A percentile compares a stretch with the other conserved stretches of the same genome.
Conservation (phyloP, 2,329 filamentous ascomycete species). For the Didymella segeticola region DNA sequence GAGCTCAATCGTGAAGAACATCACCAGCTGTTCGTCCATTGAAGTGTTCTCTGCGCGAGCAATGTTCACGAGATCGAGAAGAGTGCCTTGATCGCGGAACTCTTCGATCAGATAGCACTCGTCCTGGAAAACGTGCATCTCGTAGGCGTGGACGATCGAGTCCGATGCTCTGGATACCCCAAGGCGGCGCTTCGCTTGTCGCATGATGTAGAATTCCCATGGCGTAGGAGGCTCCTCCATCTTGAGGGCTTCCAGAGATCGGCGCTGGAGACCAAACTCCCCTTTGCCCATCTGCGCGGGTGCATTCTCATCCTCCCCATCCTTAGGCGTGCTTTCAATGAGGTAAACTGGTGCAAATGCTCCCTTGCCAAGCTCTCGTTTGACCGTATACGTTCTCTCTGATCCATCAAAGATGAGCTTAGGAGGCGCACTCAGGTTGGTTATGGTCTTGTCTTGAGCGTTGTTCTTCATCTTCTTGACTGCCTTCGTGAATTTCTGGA, state of each 20-base stretch:
- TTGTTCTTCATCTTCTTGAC: constrained; percentile 63
- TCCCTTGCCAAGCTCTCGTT: constrained; percentile 86
- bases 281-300: constrained; percentile 68
- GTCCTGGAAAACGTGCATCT: constrained; percentile 89
- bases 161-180: constrained; percentile 73
- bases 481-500: constrained; percentile 80
- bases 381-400: constrained; percentile 74
- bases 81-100: constrained; percentile 85
- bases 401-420: constrained; percentile 72
- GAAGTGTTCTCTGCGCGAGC: constrained; percentile 75
- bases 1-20: constrained; percentile 95
- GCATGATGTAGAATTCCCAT: constrained; percentile 98
- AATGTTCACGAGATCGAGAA: constrained; percentile 93
- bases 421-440: constrained; percentile 65
- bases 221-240: constrained; percentile 87
- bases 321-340: constrained; percentile 72
- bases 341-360: constrained; percentile 97
- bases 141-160: constrained; percentile 82
- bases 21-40: constrained; percentile 89
- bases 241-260: constrained; percentile 82
- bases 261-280: constrained; percentile 64
- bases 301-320: constrained; percentile 51
- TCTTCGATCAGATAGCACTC: constrained; percentile 91
- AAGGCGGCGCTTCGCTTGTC: constrained; percentile 77
- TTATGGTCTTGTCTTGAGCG: constrained; percentile 66